phyloP scores from a whole-genome alignment of 176 grass and related monocot genomes.

The Carex cristatella region DNA sequence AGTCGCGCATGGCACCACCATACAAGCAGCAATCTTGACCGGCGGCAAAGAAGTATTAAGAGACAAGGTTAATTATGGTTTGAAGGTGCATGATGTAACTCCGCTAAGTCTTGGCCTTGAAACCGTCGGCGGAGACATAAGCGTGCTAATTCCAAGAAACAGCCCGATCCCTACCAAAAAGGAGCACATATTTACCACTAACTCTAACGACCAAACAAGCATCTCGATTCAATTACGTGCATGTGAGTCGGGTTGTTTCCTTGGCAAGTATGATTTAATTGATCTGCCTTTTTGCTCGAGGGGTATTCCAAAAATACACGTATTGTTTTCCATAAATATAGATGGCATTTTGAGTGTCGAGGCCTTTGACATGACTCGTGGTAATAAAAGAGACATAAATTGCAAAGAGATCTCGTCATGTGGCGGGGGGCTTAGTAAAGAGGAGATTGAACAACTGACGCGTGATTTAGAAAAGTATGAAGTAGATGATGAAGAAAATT shows the following conservation, averaged over 20 bases:
- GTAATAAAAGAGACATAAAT: conserved; percentile 2
- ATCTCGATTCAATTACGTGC: conserved; percentile 21
- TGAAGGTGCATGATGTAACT: conserved; percentile 19
- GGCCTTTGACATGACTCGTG: neutral
- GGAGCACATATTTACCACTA: conserved; percentile 23
- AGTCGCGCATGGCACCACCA: conserved; percentile 11
- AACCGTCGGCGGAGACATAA: conserved; percentile 21
- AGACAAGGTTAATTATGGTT: neutral
- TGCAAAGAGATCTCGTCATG: neutral
- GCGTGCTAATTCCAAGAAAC: conserved; percentile 19
- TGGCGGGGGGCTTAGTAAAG: neutral
- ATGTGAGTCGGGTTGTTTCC: conserved; percentile 15
- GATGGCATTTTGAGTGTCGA: conserved; percentile 24
- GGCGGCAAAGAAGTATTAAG: neutral
- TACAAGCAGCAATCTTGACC: neutral
- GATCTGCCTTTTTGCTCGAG: conserved; percentile 10
- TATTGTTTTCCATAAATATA: conserved; percentile 12
- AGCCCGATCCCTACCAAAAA: conserved; percentile 9
- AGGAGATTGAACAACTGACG: conserved; percentile 12
- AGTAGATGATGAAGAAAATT: conserved; percentile 21
- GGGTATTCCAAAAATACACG: conserved; percentile 9
- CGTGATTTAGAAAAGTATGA: conserved; percentile 17
- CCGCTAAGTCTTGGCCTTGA: conserved; percentile 19
- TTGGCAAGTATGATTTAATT: neutral
- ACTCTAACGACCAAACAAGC: conserved; percentile 18